These are phyloP conservation scores for Mycena amicta DNA, from an alignment of 768 basidiomycete species.

Conservation along the genomic window DNA sequence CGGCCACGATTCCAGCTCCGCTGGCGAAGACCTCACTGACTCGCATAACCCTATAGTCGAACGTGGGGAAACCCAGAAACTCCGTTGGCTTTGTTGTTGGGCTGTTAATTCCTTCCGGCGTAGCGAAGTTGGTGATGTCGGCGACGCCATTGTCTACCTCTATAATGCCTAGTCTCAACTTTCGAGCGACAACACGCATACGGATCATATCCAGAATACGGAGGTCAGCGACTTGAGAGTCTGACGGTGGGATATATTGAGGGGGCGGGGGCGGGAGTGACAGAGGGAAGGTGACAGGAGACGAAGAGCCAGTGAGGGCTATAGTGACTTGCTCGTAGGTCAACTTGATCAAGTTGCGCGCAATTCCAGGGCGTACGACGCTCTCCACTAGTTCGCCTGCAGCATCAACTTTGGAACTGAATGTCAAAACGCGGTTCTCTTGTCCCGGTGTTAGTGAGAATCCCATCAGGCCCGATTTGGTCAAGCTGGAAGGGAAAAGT, in stretches of 20 bases:
- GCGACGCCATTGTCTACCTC: slow-evolving; percentile 25
- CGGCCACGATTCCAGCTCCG: slow-evolving; percentile 63
- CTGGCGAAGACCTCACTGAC: slow-evolving; percentile 35
- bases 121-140: slow-evolving; percentile 30
- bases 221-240: slow-evolving; percentile 7
- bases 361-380: slow-evolving; percentile 68
- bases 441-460: slow-evolving; percentile 41
- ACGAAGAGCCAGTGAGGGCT: slow-evolving; percentile 36
- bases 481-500: slow-evolving; percentile 69
- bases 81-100: slow-evolving; percentile 34
- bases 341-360: slow-evolving; percentile 65
- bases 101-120: slow-evolving; percentile 35
- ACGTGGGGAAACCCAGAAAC: slow-evolving; percentile 53
- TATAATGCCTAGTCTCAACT: slow-evolving; percentile 28
- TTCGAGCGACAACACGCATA: neutral
- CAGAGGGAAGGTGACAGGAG: slow-evolving; percentile 44
- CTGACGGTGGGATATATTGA: neutral
- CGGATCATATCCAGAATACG: slow-evolving; percentile 4
- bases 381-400: slow-evolving; percentile 70
- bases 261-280: slow-evolving; percentile 28
- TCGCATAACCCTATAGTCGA: slow-evolving; percentile 46
- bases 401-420: slow-evolving; percentile 71
- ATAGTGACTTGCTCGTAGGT: slow-evolving; percentile 72
- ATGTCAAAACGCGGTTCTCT: slow-evolving; percentile 62
- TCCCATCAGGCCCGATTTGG: slow-evolving; percentile 44